Base-by-base conservation (phyloP, 23 red algal genomes). In the Agarophyton chilense region DNA sequence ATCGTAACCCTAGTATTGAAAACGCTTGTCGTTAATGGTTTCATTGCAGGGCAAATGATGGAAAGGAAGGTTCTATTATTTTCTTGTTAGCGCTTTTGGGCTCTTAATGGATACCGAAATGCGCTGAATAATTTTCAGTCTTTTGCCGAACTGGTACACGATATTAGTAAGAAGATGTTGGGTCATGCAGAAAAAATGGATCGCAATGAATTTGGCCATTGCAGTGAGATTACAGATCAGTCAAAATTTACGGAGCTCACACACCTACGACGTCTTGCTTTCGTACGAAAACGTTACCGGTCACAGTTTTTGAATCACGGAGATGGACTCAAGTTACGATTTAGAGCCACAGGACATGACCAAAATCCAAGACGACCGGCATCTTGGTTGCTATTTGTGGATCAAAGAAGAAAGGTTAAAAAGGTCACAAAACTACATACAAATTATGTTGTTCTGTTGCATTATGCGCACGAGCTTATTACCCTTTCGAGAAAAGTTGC, bases 1-100 rank as follows among this genome's bases (percentile, higher is more conserved):
- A n/a, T 85, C 10, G 81, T 85, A 25, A 44, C 22, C 6, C 81
- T 44, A 50, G 57, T 41, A 25, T 17, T 65, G 4, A 84, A 84
- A 47, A 84, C 45, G 24, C n/a, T 85, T 10, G 41, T n/a, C 13
- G 21, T 52, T 10, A 70, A 85, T 54, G 46, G n/a, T n/a, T n/a
- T n/a, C n/a, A n/a, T n/a, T n/a, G n/a, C n/a, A n/a, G n/a, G n/a
- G n/a, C n/a, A n/a, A n/a, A n/a, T n/a, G n/a, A n/a, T n/a, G n/a
- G n/a, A n/a, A n/a, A n/a, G n/a, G n/a, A n/a, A n/a, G n/a, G n/a
- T n/a, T n/a, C n/a, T n/a, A n/a, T n/a, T n/a, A n/a, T n/a, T n/a
- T n/a, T n/a, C n/a, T n/a, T n/a, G n/a, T n/a, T n/a, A n/a, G n/a
- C n/a, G n/a, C n/a, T n/a, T n/a, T n/a, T n/a, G n/a, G n/a, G n/a